Evolutionary conservation across 805 yeast species (phyloP), one percentile per base, ranked within the genome.

Genomic region (Cyberlindnera euphorbiiphila): DNA sequence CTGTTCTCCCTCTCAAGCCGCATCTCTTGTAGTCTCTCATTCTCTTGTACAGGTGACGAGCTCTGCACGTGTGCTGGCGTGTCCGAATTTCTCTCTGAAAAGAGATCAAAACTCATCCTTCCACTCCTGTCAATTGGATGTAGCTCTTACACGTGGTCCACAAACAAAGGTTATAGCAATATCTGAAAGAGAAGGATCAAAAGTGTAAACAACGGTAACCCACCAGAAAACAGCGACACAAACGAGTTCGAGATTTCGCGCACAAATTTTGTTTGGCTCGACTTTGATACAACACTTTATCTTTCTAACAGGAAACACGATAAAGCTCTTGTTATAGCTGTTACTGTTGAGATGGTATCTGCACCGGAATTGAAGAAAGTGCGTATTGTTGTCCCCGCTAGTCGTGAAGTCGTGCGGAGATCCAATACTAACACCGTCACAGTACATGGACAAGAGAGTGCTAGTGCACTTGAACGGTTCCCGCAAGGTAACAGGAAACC

Each of bases 381-480:
- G 59, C 29, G 74, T 66, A n/a, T n/a, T n/a, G n/a, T n/a, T n/a
- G n/a, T n/a, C n/a, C n/a, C n/a, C n/a, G n/a, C n/a, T n/a, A n/a
- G n/a, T n/a, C n/a, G n/a, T 12, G 10, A 15, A 16, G 6, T 21
- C 20, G 18, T 28, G 10, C 22, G 10, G 18, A 21, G 24, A 21
- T 9, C 8, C 10, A 21, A 21, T 29, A 41, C 46, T 41, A 41
- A 40, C 41, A 25, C 11, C 9, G 21, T 12, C 11, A 6, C 30
- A 82, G 81, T 87, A 85, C 57, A 71, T 86, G 74, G 89, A 85
- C 55, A 85, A 85, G 61, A 75, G 76, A 51, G 69, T 91, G 19
- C 68, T 78, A 11, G 65, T 91, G 13, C 84, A 82, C 47, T 68
- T 91, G 42, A 87, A 86, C 58, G 94, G 95, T 2, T 64, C 83